phyloP scores from a whole-genome alignment of 2,329 filamentous ascomycete species.

The Nemania abortiva region DNA sequence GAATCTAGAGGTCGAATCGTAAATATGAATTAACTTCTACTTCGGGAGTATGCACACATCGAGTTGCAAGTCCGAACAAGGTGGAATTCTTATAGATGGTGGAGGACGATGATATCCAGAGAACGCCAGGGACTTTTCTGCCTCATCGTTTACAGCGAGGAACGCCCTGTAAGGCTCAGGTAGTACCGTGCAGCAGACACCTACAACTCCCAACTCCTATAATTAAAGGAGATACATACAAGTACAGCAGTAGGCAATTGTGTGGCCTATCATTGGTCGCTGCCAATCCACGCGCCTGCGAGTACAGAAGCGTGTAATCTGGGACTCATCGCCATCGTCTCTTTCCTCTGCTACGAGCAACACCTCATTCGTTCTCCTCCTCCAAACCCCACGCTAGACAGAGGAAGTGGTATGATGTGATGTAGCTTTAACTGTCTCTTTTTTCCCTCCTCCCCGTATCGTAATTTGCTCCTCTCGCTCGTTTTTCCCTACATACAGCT shows the following conservation, averaged over 20 bases:
- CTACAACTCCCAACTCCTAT: too few species aligned
- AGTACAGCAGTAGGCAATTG: too few species aligned
- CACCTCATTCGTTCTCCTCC: slow-evolving; percentile 1
- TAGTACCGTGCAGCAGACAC: too few species aligned
- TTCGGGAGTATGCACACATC: not conserved
- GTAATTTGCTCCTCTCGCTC: not conserved
- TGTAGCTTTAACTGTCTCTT: not conserved
- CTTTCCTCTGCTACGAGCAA: not conserved
- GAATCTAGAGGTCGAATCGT: not conserved
- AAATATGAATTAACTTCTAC: not conserved
- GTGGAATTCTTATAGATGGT: too few species aligned
- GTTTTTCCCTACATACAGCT: slow-evolving; percentile 2
- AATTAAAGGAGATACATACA: too few species aligned
- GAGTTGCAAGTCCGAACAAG: not conserved
- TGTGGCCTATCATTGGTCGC: slow-evolving; percentile 17
- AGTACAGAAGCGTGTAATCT: not conserved
- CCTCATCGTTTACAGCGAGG: not conserved
- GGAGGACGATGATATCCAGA: not conserved
- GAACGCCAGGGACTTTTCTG: not conserved
- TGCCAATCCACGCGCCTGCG: slow-evolving; percentile 1
- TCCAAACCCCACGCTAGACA: not conserved
- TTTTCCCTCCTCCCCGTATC: not conserved
- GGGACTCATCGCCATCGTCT: slow-evolving; percentile 12
- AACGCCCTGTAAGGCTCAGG: slow-evolving; percentile 2
- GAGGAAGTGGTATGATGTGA: not conserved